Evolutionary conservation across 805 yeast species (phyloP), one percentile per base, ranked within the genome.

Genomic region (Cyberlindnera misumaiensis): DNA sequence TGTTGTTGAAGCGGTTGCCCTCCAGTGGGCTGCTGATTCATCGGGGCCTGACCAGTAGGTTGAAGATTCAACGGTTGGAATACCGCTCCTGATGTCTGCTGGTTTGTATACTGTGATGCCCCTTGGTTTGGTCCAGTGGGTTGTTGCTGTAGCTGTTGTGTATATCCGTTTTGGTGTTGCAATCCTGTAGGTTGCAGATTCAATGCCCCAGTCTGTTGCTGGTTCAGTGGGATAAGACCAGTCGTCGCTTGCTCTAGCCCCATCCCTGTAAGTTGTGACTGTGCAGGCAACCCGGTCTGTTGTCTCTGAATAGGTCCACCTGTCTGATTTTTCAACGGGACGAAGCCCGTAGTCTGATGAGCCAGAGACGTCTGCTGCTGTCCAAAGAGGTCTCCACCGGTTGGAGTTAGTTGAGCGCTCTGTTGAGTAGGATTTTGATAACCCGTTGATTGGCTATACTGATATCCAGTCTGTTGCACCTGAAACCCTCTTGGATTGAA

Each of bases 281-380:
- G 15, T 34, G 77, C 69, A 29, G 75, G 66, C n/a, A 74, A 65
- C 2, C 88, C 84, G 3, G 90, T 81, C 41, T 72, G 73, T 54
- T 80, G 88, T 13, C 81, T 73, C 42, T 68, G 75, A 14, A 47
- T 34, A 39, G 46, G 44, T 1, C 38, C 41, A 25, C 47, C 46
- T 2, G 48, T 26, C 22, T 39, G 41, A 6, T 41, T 22, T 28
- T 41, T 43, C 15, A 44, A 34, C 1, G 45, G 43, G 3, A 38
- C 27, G 4, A 32, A 41, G 11, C 37, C 44, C 41, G 42, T 53
- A 6, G 40, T 13, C 31, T 44, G 47, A 12, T 40, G 42, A 11
- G 35, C 28, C 15, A 39, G 30, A 33, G 28, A 22, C 10, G 32
- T n/a, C 13, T 35, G 30, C 24, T 20, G 24, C 24, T 20, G 24